These are phyloP conservation scores for Dryadomyces quercus-mongolicae DNA, from an alignment of 2,329 filamentous ascomycete species.

Conservation along the genomic window DNA sequence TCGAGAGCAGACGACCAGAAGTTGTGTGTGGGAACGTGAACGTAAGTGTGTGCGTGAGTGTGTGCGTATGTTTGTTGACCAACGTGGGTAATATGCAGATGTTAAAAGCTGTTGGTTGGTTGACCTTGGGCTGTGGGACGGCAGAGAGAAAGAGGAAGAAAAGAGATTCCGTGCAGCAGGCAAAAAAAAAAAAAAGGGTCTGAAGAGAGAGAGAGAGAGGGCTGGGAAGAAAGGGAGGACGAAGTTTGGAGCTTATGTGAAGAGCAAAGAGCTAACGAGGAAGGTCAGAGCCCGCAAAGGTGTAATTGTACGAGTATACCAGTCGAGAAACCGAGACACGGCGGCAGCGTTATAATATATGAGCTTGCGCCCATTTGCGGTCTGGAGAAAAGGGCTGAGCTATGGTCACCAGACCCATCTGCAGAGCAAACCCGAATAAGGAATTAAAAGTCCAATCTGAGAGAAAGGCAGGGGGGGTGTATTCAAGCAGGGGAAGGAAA, in stretches of 20 bases:
- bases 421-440: constrained; percentile 3
- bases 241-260: background rate
- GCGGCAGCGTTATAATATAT: constrained; percentile 4
- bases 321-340: background rate
- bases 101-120: background rate
- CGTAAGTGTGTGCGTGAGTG: too few species aligned
- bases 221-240: background rate
- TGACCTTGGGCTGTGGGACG: background rate
- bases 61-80: too few species aligned
- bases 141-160: background rate
- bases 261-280: background rate
- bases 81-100: background rate
- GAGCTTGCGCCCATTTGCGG: background rate
- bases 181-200: too few species aligned
- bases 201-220: background rate
- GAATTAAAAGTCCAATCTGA: background rate
- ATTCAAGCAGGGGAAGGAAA: background rate
- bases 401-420: constrained; percentile 12
- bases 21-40: background rate
- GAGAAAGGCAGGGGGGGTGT: background rate
- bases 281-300: background rate
- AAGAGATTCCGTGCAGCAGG: background rate
- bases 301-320: background rate
- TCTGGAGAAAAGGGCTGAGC: constrained; percentile 10
- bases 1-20: background rate